Evolutionary conservation across 352 stramenopile genomes (phyloP).

Genomic region (Globisporangium iwayamae): DNA sequence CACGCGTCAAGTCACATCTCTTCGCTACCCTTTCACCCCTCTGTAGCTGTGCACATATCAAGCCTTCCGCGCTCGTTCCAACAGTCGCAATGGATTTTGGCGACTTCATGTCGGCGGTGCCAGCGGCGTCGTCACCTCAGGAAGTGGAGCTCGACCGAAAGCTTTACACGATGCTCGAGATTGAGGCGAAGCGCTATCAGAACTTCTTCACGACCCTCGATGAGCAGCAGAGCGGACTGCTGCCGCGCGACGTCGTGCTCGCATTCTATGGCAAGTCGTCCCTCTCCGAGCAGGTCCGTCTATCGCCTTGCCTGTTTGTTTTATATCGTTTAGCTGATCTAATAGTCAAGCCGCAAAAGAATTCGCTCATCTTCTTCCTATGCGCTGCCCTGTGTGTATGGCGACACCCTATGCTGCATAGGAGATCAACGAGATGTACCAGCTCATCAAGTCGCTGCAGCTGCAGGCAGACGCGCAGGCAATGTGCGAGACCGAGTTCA

Average conservation of each 20-base stretch:
- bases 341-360: background rate
- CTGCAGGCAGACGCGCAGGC: constrained; percentile 25
- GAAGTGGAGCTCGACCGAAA: constrained; percentile 23
- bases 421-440: constrained; percentile 48
- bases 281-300: constrained; percentile 31
- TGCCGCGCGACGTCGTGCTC: constrained; percentile 29
- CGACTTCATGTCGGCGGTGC: constrained; percentile 12
- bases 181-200: constrained; percentile 51
- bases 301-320: background rate
- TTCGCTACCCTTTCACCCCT: background rate
- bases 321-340: background rate
- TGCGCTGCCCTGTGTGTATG: background rate
- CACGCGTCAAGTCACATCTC: background rate
- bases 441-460: constrained; percentile 39
- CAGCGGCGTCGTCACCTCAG: background rate
- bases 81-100: constrained; percentile 17
- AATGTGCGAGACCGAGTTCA: constrained; percentile 57
- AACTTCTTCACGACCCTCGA: constrained; percentile 59
- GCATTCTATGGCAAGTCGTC: constrained; percentile 60
- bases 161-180: constrained; percentile 64
- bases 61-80: background rate
- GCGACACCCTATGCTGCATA: constrained; percentile 7
- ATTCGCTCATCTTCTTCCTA: background rate
- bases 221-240: constrained; percentile 12
- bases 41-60: background rate